phyloP scores from a whole-genome alignment of 805 yeast species.

The Pichia paraexigua region DNA sequence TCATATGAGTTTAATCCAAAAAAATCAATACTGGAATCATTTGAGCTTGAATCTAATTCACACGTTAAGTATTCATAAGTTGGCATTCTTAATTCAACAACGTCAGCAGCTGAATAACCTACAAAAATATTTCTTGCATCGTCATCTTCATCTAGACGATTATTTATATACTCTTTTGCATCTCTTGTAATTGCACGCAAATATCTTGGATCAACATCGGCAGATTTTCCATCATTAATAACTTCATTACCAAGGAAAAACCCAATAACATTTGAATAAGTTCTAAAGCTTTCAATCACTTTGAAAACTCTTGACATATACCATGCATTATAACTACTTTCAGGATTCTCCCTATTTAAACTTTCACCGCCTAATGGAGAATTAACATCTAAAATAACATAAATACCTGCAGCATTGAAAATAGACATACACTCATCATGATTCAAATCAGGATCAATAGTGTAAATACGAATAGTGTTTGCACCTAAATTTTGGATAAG shows the following conservation, averaged over 20 bases:
- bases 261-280: slow-evolving; percentile 78
- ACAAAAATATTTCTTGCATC: slow-evolving; percentile 77
- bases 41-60: slow-evolving; percentile 49
- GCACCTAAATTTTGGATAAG: slow-evolving; percentile 68
- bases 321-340: slow-evolving; percentile 56
- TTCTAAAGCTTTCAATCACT: slow-evolving; percentile 75
- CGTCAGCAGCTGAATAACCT: slow-evolving; percentile 95
- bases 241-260: slow-evolving; percentile 91
- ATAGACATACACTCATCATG: slow-evolving; percentile 91
- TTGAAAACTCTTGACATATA: slow-evolving; percentile 77
- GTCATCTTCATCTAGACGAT: slow-evolving; percentile 29
- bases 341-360: slow-evolving; percentile 65
- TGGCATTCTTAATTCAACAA: slow-evolving; percentile 55
- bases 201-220: slow-evolving; percentile 61
- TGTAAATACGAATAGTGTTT: slow-evolving; percentile 79
- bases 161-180: slow-evolving; percentile 68
- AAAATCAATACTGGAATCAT: slow-evolving; percentile 74
- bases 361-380: slow-evolving; percentile 61
- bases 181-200: slow-evolving; percentile 91
- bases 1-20: slow-evolving; percentile 92
- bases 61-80: slow-evolving; percentile 80
- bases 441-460: slow-evolving; percentile 72
- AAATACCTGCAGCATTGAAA: slow-evolving; percentile 85
- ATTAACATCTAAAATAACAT: slow-evolving; percentile 78
- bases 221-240: slow-evolving; percentile 66